Conservation (phyloP, 345 rosid genomes). For the Populus deltoides region DNA sequence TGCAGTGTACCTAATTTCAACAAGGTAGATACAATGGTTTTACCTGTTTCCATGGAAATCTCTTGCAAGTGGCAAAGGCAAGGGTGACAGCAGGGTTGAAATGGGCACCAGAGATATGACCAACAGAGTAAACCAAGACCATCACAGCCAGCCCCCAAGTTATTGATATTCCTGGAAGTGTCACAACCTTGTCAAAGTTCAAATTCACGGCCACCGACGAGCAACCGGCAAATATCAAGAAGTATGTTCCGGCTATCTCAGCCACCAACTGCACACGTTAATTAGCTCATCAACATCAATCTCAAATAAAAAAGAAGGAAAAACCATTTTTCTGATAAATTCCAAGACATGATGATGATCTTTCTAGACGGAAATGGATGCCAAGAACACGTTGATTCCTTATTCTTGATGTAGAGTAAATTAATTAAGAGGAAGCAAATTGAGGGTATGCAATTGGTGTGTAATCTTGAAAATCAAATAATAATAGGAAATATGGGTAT, state of each 20-base stretch:
- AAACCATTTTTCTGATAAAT: background rate
- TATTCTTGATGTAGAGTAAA: background rate
- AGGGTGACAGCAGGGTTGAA: constrained; percentile 93
- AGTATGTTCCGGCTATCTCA: constrained; percentile 79
- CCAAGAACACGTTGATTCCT: background rate
- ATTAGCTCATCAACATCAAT: background rate
- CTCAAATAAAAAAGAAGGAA: background rate
- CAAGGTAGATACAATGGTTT: background rate
- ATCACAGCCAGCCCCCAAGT: constrained; percentile 92
- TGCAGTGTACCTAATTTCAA: background rate
- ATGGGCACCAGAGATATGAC: constrained; percentile 98
- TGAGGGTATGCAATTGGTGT: background rate
- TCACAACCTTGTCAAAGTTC: constrained; percentile 58
- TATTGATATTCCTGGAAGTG: constrained; percentile 67
- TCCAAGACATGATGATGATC: background rate
- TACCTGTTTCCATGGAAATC: constrained; percentile 85
- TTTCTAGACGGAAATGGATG: background rate
- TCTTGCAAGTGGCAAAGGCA: constrained; percentile 76
- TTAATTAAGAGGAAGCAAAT: background rate
- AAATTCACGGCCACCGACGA: constrained; percentile 67
- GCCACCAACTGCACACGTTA: constrained; percentile 52
- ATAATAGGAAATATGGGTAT: constrained; percentile 2
- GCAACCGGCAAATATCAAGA: constrained; percentile 90
- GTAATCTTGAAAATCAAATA: background rate
- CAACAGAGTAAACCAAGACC: constrained; percentile 78